Base-by-base conservation (phyloP, 2,329 filamentous ascomycete genomes). In the Fusarium musae region DNA sequence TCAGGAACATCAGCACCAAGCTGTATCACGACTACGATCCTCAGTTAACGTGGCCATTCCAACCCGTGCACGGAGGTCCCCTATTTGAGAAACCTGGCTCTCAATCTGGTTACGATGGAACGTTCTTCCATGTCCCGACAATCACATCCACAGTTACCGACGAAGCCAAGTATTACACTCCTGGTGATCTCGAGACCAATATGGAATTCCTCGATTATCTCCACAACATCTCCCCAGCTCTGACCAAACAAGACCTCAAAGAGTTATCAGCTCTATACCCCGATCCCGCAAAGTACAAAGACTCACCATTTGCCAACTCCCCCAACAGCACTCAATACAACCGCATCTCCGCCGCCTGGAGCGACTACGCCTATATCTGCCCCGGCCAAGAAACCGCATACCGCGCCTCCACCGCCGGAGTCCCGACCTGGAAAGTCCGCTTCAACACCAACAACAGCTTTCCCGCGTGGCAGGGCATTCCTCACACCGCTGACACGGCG, bases 21-120 rank as follows among this genome's bases (percentile, higher is more conserved):
- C 61, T 86, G 6, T 86, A 82, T 62, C 74, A 79, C 5, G 79
- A 82, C 0, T 82, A 82, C 8, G 75, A 83, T 9, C 80, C 81
- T 21, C 80, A 80, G 42, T 77, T 84, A 32, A 86, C 84, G 0
- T 87, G 85, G 85, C 85, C 85, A 0, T 87, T 85, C 76, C 85
- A 87, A 57, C 85, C 85, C 2, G 82, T 83, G 0, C 83, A 85
- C 1, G 84, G 84, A 0, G 85, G 85, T 0, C 83, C 83, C 0
- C 63, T 87, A 1, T 78, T 87, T 7, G 85, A 87, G 71, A 86
- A 85, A 60, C 80, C 82, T 9, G 85, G 85, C 23, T 86, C 85
- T 0, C 81, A 73, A 66, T 83, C 75, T 67, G 82, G 76, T 50
- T 78, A 79, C n/a, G 81, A 84, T 11, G 80, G 76, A 7, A 82